These are phyloP conservation scores for Ustulina deusta DNA, from an alignment of 2,329 filamentous ascomycete genomes.

Conservation along the genomic window DNA sequence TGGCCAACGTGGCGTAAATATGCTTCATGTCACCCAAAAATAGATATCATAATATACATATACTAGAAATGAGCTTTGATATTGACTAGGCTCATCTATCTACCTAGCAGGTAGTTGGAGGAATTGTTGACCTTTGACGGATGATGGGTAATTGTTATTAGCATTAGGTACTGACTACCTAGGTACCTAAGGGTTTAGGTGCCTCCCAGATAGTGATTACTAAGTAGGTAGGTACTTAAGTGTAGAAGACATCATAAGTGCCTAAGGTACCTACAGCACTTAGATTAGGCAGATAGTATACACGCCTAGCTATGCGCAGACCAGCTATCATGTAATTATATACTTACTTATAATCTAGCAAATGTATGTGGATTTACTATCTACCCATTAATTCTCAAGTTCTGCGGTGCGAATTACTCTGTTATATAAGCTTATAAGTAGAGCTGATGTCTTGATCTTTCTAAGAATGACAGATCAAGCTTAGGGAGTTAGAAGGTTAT, in stretches of 20 bases:
- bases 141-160: not conserved
- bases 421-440: not conserved
- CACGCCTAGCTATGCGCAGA: not conserved
- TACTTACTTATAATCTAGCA: not conserved
- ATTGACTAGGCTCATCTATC: not conserved
- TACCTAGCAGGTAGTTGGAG: too few relatives aligned
- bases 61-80: not conserved
- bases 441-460: not conserved
- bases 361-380: not conserved
- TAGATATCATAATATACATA: not conserved
- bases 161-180: too few relatives aligned
- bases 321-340: not conserved
- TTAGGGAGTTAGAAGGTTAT: not conserved
- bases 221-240: not conserved
- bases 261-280: not conserved
- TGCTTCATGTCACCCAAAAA: not conserved
- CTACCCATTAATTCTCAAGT: not conserved
- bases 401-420: not conserved
- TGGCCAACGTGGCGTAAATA: not conserved
- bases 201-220: too few relatives aligned
- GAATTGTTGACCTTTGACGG: not conserved
- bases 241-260: too few relatives aligned
- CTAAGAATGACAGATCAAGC: too few relatives aligned
- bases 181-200: too few relatives aligned
- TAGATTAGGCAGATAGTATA: not conserved